phyloP scores from a whole-genome alignment of 345 rosid species.

The Citrus sinensis region DNA sequence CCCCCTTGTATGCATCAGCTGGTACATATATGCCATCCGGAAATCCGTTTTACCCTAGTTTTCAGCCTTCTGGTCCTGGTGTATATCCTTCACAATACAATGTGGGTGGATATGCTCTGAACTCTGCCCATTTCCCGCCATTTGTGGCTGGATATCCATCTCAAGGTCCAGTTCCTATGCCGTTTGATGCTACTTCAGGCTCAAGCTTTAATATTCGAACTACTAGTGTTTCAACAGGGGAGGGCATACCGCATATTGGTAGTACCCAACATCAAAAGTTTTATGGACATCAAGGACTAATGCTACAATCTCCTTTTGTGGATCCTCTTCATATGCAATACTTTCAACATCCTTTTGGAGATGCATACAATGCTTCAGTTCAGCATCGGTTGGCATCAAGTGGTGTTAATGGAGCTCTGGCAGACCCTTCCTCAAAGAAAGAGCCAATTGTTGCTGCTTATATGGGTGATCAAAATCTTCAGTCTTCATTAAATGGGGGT shows the following conservation, averaged over 20 bases:
- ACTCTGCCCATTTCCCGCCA: slow-evolving; percentile 55
- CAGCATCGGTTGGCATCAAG: slow-evolving; percentile 38
- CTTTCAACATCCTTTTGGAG: slow-evolving; percentile 64
- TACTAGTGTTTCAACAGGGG: slow-evolving; percentile 37
- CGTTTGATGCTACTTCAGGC: slow-evolving; percentile 51
- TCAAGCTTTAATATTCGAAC: slow-evolving; percentile 38
- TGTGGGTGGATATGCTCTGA: slow-evolving; percentile 57
- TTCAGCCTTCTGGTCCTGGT: slow-evolving; percentile 65
- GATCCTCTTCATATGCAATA: slow-evolving; percentile 75
- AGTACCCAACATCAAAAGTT: slow-evolving; percentile 41
- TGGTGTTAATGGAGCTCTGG: slow-evolving; percentile 35
- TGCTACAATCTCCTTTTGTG: slow-evolving; percentile 51
- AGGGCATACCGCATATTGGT: slow-evolving; percentile 30
- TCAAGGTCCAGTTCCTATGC: slow-evolving; percentile 59
- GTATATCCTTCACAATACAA: slow-evolving; percentile 63
- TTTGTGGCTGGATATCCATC: slow-evolving; percentile 70
- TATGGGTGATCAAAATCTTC: slow-evolving; percentile 54
- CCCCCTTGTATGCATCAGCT: slow-evolving; percentile 60
- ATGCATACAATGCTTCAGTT: slow-evolving; percentile 41
- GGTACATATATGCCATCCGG: slow-evolving; percentile 67
- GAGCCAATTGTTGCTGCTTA: slow-evolving; percentile 34
- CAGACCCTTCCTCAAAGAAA: slow-evolving; percentile 45
- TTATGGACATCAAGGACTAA: slow-evolving; percentile 49
- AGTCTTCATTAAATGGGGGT: slow-evolving; percentile 44
- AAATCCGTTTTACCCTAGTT: slow-evolving; percentile 62